A percentile compares a stretch with the other conserved stretches of the same genome.
phyloP scores from a whole-genome alignment of 1,284 basidiomycete species.

The Fomes fomentarius region DNA sequence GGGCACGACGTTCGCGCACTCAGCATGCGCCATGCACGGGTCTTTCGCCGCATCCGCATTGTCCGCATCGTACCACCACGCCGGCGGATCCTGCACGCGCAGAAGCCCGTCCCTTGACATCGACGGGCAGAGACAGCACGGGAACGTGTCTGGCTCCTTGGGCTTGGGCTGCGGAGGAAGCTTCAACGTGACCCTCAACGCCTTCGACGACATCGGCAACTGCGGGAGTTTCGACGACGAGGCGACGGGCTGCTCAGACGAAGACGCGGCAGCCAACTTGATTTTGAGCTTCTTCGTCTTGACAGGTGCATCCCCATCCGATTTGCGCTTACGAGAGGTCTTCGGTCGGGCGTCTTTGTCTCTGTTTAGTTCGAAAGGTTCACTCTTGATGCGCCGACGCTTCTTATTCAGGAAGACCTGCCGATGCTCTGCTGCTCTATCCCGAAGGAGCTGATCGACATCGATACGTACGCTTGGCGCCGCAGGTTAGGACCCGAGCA shows the following conservation, averaged over 20 bases:
- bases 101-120: slow-evolving; percentile 59
- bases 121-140: slow-evolving; percentile 85
- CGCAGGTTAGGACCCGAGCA: background rate
- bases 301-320: slow-evolving; percentile 22
- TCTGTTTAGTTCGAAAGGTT: slow-evolving; percentile 1
- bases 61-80: slow-evolving; percentile 48
- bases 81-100: slow-evolving; percentile 70
- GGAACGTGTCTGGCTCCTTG: slow-evolving; percentile 59
- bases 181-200: slow-evolving; percentile 60
- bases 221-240: slow-evolving; percentile 21
- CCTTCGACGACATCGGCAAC: slow-evolving; percentile 29
- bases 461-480: slow-evolving; percentile 85
- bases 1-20: slow-evolving; percentile 79
- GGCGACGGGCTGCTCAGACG: slow-evolving; percentile 11
- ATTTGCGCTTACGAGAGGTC: slow-evolving; percentile 42
- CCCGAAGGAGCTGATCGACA: slow-evolving; percentile 79
- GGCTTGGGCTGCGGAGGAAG: slow-evolving; percentile 53
- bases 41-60: slow-evolving; percentile 34
- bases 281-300: slow-evolving; percentile 41
- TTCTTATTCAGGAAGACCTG: slow-evolving; percentile 21
- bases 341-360: slow-evolving; percentile 23
- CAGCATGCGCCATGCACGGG: slow-evolving; percentile 72
- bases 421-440: slow-evolving; percentile 53
- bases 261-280: slow-evolving; percentile 12
- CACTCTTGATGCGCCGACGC: slow-evolving; percentile 5